Evolutionary conservation across 495 filamentous ascomycete species (phyloP), one percentile per base, ranked within the genome.

Genomic region (Parachaetomium inaequale): DNA sequence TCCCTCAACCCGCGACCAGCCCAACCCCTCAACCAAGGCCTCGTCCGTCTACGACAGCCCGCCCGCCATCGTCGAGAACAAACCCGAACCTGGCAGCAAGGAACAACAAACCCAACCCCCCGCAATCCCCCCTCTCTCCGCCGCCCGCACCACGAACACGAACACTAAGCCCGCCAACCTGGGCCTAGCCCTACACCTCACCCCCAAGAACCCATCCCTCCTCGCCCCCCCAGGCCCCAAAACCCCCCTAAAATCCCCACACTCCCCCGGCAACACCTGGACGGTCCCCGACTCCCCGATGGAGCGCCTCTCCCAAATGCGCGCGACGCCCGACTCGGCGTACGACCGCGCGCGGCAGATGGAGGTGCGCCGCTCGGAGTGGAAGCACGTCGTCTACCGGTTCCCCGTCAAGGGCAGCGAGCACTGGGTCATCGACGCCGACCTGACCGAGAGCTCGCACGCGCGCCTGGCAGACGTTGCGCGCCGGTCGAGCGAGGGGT

Each of bases 341-440:
- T 68, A 68, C 50, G 66, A 68, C 61, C 63, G 66, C 12, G 66
- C 66, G 7, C 55, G 59, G 21, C 43, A 63, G 38, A 63, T 68
- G 66, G 66, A 68, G 50, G 51, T 68, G 12, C 60, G 64, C 14
- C 55, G 63, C 17, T 61, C 55, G 10, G 61, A 66, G 58, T 66
- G 63, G 63, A 68, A 65, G 54, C 59, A 63, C 34, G 55, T 59
- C 10, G 58, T 63, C 1, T 65, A 66, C 31, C 51, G 58, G 21
- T 65, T 65, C 54, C 59, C 66, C 17, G 62, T 68, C 25, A 54
- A 40, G 28, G 66, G 66, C 4, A 34, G 34, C 7, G 60, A 21
- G 5, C 46, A 66, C 66, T 63, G 66, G 63, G 60, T 66, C 10
- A 56, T 68, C 14, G 66, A 68, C 29, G 50, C 50, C 32, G 63